Base-by-base conservation (phyloP, 805 yeast genomes). In the Saccharomyces jurei region DNA sequence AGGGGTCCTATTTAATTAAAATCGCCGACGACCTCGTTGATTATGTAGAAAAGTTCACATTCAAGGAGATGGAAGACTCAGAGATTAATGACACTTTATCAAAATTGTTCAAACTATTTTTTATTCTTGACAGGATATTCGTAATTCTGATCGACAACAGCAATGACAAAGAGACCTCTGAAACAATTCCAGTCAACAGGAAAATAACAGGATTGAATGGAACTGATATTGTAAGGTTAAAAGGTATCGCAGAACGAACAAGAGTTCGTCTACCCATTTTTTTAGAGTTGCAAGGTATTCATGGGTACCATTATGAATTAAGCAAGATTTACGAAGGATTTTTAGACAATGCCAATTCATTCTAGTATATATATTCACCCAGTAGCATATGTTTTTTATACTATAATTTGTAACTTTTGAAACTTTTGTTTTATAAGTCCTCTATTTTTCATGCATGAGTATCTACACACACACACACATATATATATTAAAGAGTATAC, bases 11-110 rank as follows among this genome's bases (percentile, higher is more conserved):
- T 60, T 67, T 86, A 17, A 71, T 88, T 26, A 76, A 77, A 46
- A 75, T 87, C 2, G 79, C 88, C 50, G 89, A 86, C 50, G 90
- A 86, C 57, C 63, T 85, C 29, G 76, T 82, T 50, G 91, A 85
- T 58, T 86, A 79, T 60, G 59, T 83, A 8, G 76, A 72, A 13
- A 81, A 77, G 58, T 73, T 73, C 57, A 58, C 73, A 49, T 56
- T 74, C 53, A 41, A 60, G 53, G 36, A 54, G 17, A 50, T 59
- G 28, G 49, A 59, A 6, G 50, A 51, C 2, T 62, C 60, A 6
- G 63, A 62, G 5, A 58, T 59, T 58, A 56, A 64, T 52, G 63
- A 65, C 53, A 61, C 72, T 30, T 57, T 74, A 32, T 49, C 75
- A 36, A 63, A 73, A 62, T 56, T 80, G 47, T 68, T 78, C 41